A percentile compares a stretch with the other conserved stretches of the same genome.
phyloP scores from a whole-genome alignment of 352 stramenopile genomes.

The Globisporangium okanoganense region DNA sequence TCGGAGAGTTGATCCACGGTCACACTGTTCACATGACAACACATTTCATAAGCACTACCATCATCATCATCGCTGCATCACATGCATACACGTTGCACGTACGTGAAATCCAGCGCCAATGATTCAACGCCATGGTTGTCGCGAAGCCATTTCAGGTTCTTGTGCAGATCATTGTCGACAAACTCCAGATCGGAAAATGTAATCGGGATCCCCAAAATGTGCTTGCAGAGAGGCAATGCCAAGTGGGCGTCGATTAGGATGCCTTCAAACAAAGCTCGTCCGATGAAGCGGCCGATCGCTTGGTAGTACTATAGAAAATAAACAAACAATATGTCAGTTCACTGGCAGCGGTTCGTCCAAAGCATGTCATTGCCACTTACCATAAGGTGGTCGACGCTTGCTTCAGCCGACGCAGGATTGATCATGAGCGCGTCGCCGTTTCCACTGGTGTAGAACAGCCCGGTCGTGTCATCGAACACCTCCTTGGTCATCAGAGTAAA shows the following conservation, averaged over 20 bases:
- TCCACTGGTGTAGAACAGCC: conserved; percentile 73
- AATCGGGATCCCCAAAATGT: conserved; percentile 87
- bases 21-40: conserved; percentile 32
- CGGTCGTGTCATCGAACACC: conserved; percentile 83
- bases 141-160: conserved; percentile 81
- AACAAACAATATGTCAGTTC: conserved; percentile 1
- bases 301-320: conserved; percentile 65
- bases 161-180: conserved; percentile 85
- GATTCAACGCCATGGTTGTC: conserved; percentile 80
- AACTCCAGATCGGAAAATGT: conserved; percentile 91
- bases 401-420: conserved; percentile 77
- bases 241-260: conserved; percentile 84
- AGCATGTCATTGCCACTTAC: conserved; percentile 18
- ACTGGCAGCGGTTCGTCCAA: not conserved
- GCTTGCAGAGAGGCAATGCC: conserved; percentile 85
- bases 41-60: not conserved
- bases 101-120: conserved; percentile 80
- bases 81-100: conserved; percentile 20
- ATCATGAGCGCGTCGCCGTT: conserved; percentile 83
- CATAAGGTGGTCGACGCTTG: conserved; percentile 85
- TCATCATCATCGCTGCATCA: not conserved
- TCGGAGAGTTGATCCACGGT: conserved; percentile 69
- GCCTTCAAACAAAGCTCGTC: conserved; percentile 85
- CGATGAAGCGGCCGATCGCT: conserved; percentile 86
- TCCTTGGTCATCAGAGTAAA: conserved; percentile 89